These are phyloP conservation scores for Aspergillus uvarum DNA, from an alignment of 2,329 filamentous ascomycete genomes.

Conservation along the genomic window DNA sequence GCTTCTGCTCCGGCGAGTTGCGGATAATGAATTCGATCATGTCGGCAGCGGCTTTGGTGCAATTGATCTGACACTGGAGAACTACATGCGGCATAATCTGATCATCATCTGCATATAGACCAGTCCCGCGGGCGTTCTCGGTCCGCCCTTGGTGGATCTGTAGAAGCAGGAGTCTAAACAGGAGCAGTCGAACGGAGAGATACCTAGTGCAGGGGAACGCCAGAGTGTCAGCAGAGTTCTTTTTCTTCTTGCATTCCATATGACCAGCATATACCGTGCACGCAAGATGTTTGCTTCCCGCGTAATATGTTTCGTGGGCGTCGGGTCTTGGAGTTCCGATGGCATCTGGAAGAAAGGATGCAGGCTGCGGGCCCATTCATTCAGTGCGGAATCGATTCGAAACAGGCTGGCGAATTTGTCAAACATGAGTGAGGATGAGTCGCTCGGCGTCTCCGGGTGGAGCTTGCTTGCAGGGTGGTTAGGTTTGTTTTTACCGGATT, in stretches of 20 bases:
- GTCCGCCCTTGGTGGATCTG: slow-evolving; percentile 7
- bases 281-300: not conserved
- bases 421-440: not conserved
- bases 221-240: not conserved
- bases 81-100: not conserved
- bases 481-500: not conserved
- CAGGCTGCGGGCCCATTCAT: not conserved
- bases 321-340: not conserved
- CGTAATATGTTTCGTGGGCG: slow-evolving; percentile 1
- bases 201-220: slow-evolving; percentile 1
- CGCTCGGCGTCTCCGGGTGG: no score
- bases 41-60: not conserved
- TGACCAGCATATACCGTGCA: not conserved
- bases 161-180: slow-evolving; percentile 11
- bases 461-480: not conserved
- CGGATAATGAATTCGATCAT: not conserved
- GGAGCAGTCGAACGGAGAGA: slow-evolving; percentile 15
- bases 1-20: not conserved
- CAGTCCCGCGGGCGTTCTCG: not conserved
- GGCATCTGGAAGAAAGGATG: slow-evolving; percentile 3
- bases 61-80: not conserved
- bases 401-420: not conserved
- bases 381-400: not conserved
- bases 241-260: not conserved
- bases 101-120: not conserved